Percentiles rank a stretch among this genome's conserved stretches.
These are phyloP conservation scores for Arabis alpina DNA, from an alignment of 345 rosid species.

Conservation along the genomic window DNA sequence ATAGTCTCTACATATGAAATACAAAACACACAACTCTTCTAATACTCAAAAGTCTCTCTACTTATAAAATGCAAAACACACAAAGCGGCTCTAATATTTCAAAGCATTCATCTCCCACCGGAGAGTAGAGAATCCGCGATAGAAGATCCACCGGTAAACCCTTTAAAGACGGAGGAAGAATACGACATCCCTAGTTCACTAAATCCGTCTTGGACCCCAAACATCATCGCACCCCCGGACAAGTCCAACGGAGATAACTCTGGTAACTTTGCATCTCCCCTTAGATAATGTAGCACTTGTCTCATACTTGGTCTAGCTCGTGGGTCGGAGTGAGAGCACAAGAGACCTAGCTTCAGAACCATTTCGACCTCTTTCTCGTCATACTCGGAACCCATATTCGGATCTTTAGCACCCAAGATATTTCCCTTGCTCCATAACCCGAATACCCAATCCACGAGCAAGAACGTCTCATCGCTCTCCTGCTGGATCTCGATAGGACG, in stretches of 20 bases:
- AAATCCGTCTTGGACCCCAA: conserved; percentile 48
- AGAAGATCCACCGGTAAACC: conserved; percentile 47
- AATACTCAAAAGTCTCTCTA: conserved; percentile 21
- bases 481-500: conserved; percentile 70
- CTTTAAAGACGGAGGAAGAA: conserved; percentile 45
- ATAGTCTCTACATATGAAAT: conserved; percentile 22
- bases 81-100: background rate
- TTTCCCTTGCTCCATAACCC: conserved; percentile 55
- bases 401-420: conserved; percentile 59
- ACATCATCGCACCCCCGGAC: conserved; percentile 45
- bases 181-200: conserved; percentile 47
- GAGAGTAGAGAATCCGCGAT: conserved; percentile 61
- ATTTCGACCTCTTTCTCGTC: conserved; percentile 54
- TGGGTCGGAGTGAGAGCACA: conserved; percentile 68
- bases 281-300: conserved; percentile 67
- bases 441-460: conserved; percentile 85
- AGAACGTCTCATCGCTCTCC: conserved; percentile 33
- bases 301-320: conserved; percentile 72
- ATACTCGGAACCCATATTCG: conserved; percentile 43
- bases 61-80: conserved; percentile 12
- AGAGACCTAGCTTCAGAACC: conserved; percentile 68
- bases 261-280: conserved; percentile 60
- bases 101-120: conserved; percentile 51
- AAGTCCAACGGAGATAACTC: conserved; percentile 47
- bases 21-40: conserved; percentile 19